Percentiles rank a stretch among this genome's conserved stretches.
phyloP scores from a whole-genome alignment of 352 stramenopile species.

The Phytophthora vignae region DNA sequence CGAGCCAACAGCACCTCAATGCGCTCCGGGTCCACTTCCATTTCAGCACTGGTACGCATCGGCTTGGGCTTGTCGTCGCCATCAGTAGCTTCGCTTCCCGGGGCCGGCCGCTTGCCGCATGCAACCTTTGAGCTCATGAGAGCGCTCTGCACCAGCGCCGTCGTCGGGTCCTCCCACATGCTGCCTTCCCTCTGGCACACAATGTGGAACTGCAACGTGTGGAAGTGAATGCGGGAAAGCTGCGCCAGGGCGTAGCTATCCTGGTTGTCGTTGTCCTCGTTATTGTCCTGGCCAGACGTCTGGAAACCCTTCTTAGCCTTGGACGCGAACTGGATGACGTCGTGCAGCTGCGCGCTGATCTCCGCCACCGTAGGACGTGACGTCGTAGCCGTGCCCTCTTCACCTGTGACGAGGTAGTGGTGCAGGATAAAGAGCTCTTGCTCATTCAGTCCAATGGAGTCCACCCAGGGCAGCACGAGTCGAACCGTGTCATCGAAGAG shows the following conservation, averaged over 20 bases:
- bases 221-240: conserved; percentile 85
- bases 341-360: conserved; percentile 75
- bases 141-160: conserved; percentile 73
- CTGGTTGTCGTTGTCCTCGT: conserved; percentile 23
- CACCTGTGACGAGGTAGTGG: conserved; percentile 79
- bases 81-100: conserved; percentile 18
- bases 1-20: conserved; percentile 72
- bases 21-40: conserved; percentile 78
- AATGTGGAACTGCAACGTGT: conserved; percentile 90
- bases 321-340: conserved; percentile 69
- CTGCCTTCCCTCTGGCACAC: conserved; percentile 73
- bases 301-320: conserved; percentile 58
- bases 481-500: conserved; percentile 85
- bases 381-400: conserved; percentile 77
- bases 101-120: conserved; percentile 65
- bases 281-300: conserved; percentile 27
- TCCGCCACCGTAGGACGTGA: conserved; percentile 77
- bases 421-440: conserved; percentile 87
- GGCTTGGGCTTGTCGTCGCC: conserved; percentile 25
- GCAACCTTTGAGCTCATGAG: conserved; percentile 88
- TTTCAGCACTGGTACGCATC: conserved; percentile 66
- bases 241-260: conserved; percentile 59
- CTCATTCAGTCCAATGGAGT: conserved; percentile 86
- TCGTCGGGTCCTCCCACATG: conserved; percentile 77
- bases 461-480: conserved; percentile 79